phyloP scores from a whole-genome alignment of 2,329 filamentous ascomycete species.

The Emericellopsis cladophorae region DNA sequence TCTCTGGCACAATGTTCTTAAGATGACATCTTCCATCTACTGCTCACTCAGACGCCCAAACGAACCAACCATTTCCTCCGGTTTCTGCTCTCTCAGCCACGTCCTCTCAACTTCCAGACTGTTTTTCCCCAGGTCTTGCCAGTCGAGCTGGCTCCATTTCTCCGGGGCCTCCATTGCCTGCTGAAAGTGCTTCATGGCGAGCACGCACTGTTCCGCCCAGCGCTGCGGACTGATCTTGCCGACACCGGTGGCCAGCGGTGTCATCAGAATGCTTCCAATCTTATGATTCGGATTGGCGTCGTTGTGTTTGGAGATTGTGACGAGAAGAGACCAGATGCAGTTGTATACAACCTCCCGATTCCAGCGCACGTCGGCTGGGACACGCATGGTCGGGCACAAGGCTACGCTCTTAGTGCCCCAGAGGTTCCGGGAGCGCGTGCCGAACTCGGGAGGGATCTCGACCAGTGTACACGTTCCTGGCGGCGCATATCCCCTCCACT shows the following conservation, averaged over 20 bases:
- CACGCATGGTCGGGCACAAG: constrained; percentile 40
- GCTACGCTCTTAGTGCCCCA: constrained; percentile 30
- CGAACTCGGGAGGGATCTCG: constrained; percentile 24
- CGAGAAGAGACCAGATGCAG: constrained; percentile 37
- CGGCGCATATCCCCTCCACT: constrained; percentile 35
- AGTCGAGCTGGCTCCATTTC: constrained; percentile 26
- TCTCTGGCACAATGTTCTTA: too few species aligned
- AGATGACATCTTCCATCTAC: too few species aligned
- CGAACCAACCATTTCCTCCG: too few species aligned
- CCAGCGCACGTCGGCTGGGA: constrained; percentile 29
- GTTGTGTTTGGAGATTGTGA: constrained; percentile 34
- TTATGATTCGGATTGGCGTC: constrained; percentile 4
- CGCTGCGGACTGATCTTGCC: constrained; percentile 28
- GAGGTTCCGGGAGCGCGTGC: constrained; percentile 15
- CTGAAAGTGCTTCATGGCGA: constrained; percentile 38
- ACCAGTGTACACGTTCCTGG: constrained; percentile 37
- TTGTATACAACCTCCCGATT: constrained; percentile 40
- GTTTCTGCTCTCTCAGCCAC: neutral
- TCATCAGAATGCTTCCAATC: constrained; percentile 33
- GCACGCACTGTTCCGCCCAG: constrained; percentile 35
- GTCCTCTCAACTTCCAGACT: constrained; percentile 1
- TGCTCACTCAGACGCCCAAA: too few species aligned
- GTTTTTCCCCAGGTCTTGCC: constrained; percentile 11
- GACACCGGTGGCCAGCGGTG: constrained; percentile 35
- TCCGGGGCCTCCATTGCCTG: constrained; percentile 28